These are phyloP conservation scores for Neodidymelliopsis sp. DNA, from an alignment of 2,329 filamentous ascomycete species.

Conservation along the genomic window DNA sequence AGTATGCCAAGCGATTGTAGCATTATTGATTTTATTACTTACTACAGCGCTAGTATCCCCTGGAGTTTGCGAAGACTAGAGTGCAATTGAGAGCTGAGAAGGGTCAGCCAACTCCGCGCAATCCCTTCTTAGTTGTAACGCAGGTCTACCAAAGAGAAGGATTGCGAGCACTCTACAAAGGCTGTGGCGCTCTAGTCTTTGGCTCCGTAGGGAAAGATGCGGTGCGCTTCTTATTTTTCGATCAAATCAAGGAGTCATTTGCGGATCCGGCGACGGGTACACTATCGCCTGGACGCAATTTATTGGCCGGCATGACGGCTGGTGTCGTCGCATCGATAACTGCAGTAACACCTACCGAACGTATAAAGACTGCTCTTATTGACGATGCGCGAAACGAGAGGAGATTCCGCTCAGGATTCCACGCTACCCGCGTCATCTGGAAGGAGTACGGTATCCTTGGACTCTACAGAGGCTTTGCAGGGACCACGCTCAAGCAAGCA, in stretches of 20 bases:
- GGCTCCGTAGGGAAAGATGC: constrained; percentile 71
- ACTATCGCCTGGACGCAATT: constrained; percentile 62
- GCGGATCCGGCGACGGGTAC: constrained; percentile 64
- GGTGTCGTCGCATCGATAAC: constrained; percentile 68
- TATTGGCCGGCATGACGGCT: constrained; percentile 70
- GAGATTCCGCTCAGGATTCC: constrained; percentile 59
- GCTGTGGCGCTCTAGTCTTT: constrained; percentile 66
- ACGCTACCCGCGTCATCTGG: constrained; percentile 60
- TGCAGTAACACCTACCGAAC: constrained; percentile 73
- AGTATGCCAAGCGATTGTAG: constrained; percentile 24
- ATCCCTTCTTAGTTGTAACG: constrained; percentile 65
- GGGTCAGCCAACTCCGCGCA: constrained; percentile 57
- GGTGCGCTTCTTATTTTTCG: constrained; percentile 71
- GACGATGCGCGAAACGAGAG: constrained; percentile 63
- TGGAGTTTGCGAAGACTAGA: constrained; percentile 73
- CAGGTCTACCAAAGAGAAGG: constrained; percentile 65
- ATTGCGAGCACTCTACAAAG: constrained; percentile 66
- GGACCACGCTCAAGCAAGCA: constrained; percentile 69
- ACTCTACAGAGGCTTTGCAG: constrained; percentile 66
- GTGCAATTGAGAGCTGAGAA: constrained; percentile 62
- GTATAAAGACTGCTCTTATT: constrained; percentile 73
- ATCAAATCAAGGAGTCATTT: constrained; percentile 67
- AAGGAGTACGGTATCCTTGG: constrained; percentile 62
- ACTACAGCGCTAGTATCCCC: constrained; percentile 58
- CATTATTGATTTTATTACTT: constrained; percentile 1